phyloP scores from a whole-genome alignment of 495 filamentous ascomycete genomes.

The Parathielavia appendiculata region DNA sequence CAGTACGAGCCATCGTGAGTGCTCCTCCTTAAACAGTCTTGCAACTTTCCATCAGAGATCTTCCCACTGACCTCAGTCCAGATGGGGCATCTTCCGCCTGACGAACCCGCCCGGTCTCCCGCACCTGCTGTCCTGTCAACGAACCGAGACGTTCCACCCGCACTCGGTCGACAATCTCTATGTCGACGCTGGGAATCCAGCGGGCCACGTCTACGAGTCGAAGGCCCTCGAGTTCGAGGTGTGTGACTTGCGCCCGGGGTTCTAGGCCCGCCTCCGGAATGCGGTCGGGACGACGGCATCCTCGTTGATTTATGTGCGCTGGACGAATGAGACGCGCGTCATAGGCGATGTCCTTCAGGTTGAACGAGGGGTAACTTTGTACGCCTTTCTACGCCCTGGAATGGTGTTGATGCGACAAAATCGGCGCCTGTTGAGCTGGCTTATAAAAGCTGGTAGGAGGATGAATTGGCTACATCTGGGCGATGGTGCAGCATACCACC shows the following conservation, averaged over 20 bases:
- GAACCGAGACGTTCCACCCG: constrained; percentile 76
- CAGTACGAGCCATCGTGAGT: constrained; percentile 67
- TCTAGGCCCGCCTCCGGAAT: not conserved
- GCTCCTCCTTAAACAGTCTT: not conserved
- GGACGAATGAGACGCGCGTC: no score
- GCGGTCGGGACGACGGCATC: no score
- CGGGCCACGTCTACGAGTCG: constrained; percentile 79
- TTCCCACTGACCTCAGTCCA: constrained; percentile 23
- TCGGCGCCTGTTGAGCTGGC: no score
- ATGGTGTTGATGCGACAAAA: no score
- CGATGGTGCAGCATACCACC: no score
- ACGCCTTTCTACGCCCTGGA: no score
- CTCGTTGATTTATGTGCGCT: not conserved
- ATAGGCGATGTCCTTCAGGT: no score
- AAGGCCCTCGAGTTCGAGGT: constrained; percentile 25
- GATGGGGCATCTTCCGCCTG: constrained; percentile 87
- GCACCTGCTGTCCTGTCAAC: constrained; percentile 67
- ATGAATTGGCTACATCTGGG: no score
- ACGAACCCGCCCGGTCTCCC: constrained; percentile 87
- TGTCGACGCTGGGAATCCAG: constrained; percentile 67
- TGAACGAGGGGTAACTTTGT: no score
- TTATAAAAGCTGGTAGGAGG: no score
- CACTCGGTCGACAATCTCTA: constrained; percentile 62
- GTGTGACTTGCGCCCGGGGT: constrained; percentile 22
- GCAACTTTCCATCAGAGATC: not conserved